A percentile compares a stretch with the other conserved stretches of the same genome.
phyloP scores from a whole-genome alignment of 2,329 filamentous ascomycete species.

The Neonectria coccinea region DNA sequence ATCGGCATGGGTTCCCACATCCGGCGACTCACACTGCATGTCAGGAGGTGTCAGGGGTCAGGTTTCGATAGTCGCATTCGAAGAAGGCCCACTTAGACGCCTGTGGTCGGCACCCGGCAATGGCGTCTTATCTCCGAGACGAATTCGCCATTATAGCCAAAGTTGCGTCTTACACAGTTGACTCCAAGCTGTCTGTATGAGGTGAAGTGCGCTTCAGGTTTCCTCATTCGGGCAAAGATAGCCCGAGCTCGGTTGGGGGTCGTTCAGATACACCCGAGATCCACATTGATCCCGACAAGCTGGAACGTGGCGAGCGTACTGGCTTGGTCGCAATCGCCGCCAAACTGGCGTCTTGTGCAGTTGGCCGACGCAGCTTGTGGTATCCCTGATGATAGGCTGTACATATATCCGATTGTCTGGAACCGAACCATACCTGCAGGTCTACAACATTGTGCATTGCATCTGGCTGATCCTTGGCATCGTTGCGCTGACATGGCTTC shows the following conservation, averaged over 20 bases:
- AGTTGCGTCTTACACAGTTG: not conserved
- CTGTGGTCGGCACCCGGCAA: not conserved
- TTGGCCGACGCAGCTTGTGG: not conserved
- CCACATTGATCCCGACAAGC: not conserved
- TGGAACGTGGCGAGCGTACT: not conserved
- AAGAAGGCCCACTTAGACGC: not conserved
- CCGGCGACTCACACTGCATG: not conserved
- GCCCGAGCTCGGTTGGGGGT: not conserved
- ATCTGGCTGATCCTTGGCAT: not conserved
- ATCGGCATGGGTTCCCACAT: not conserved
- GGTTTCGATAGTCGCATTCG: not conserved
- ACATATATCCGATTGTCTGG: not conserved
- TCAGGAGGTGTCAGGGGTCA: not conserved
- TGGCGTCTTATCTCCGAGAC: not conserved
- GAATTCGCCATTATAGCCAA: not conserved
- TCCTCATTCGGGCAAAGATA: not conserved
- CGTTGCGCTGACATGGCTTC: not conserved
- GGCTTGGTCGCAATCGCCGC: not conserved
- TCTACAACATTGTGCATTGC: not conserved
- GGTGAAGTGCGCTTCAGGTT: not conserved
- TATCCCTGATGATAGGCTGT: not conserved
- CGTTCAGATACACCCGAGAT: not conserved
- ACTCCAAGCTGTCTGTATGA: not conserved
- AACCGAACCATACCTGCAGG: not conserved
- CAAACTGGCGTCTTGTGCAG: not conserved